Base-by-base conservation (phyloP, 768 basidiomycete genomes). In the Tephrocybe sp. region DNA sequence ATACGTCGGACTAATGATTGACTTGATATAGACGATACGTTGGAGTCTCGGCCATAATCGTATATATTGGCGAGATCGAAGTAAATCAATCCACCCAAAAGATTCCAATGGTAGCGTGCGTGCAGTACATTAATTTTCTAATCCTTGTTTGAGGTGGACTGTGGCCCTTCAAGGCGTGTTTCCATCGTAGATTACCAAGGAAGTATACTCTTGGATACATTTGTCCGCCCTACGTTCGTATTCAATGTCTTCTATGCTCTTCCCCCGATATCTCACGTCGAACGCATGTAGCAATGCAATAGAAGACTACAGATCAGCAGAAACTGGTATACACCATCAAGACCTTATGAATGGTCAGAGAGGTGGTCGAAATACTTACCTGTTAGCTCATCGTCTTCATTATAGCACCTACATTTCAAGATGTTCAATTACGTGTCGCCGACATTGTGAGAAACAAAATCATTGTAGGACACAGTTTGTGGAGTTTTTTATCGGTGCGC, bases 81-180 rank as follows among this genome's bases (percentile, higher is more conserved):
- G 39, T 58, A 4, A 47, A 62, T 12, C 54, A 52, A 31, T 53
- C 42, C 36, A 38, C 46, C n/a, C 64, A 68, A 37, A 68, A 58
- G 42, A 62, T 76, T 53, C 74, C 78, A 22, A 79, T 79, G 75
- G 70, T 78, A 45, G 79, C 78, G 79, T 78, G 53, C 57, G 78
- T 71, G 12, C 2, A 49, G 13, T 9, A 12, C 22, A 18, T 19
- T 2, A 11, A 19, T 39, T 23, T 34, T 23, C 21, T 13, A 3
- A 7, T 19, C 30, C 16, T 25, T n/a, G n/a, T n/a, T n/a, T n/a
- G n/a, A n/a, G n/a, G n/a, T n/a, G n/a, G 16, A n/a, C 13, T 9
- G 11, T 4, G 21, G 30, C 15, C 2, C 10, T 37, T 41, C 21
- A 49, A 80, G 80, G 3, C 77, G 79, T 30, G 76, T 82, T 15